These are phyloP conservation scores for Petunia secreta DNA, from an alignment of 257 asterid genomes.

Conservation along the genomic window DNA sequence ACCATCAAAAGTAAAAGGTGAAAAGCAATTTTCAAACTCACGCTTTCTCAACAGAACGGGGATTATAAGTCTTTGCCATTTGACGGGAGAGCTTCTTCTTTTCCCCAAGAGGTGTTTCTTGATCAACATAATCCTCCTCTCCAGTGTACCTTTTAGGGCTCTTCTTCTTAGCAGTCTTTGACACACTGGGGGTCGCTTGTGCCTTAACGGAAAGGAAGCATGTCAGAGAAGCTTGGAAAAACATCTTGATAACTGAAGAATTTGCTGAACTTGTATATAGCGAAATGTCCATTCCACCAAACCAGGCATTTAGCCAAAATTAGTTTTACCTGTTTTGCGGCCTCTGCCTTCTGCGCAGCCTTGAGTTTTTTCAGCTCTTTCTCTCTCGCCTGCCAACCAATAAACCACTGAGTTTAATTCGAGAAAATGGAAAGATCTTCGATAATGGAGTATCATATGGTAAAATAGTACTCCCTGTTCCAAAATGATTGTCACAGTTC, in stretches of 20 bases:
- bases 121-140: constrained; percentile 83
- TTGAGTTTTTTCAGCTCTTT: constrained; percentile 83
- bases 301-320: neutral
- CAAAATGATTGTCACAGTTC: no score
- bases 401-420: constrained; percentile 1
- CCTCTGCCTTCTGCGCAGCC: constrained; percentile 92
- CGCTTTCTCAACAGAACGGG: constrained; percentile 84
- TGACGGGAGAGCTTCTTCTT: constrained; percentile 76
- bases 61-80: constrained; percentile 85
- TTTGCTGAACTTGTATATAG: no score
- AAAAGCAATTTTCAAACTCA: constrained; percentile 38
- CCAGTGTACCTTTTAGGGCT: constrained; percentile 59
- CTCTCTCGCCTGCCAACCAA: constrained; percentile 69
- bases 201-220: constrained; percentile 47
- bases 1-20: neutral
- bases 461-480: no score
- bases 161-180: constrained; percentile 78
- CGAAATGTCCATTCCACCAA: neutral
- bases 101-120: constrained; percentile 75
- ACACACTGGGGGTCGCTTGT: constrained; percentile 55
- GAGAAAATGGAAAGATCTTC: neutral
- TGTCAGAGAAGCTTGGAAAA: constrained; percentile 10
- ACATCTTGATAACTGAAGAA: no score
- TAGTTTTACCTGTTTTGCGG: constrained; percentile 64
- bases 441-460: no score